These are phyloP conservation scores for Trichoderma sp. DNA, from an alignment of 2,329 filamentous ascomycete genomes.

Conservation along the genomic window DNA sequence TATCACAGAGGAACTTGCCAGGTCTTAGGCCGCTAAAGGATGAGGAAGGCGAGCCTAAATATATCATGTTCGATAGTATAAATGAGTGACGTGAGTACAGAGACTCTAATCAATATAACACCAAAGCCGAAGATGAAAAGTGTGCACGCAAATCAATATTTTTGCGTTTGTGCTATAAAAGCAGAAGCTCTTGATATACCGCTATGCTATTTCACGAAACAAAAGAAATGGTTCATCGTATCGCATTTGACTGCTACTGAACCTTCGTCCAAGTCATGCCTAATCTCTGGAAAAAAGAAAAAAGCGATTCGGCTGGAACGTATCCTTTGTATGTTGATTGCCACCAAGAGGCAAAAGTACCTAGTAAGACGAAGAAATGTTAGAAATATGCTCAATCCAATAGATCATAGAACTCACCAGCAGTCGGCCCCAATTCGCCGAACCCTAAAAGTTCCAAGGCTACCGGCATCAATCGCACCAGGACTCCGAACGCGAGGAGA, in stretches of 20 bases:
- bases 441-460: conserved; percentile 1
- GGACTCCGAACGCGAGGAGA: background rate
- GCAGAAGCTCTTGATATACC: background rate
- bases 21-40: no score
- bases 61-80: background rate
- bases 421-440: background rate
- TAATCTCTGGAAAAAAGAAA: background rate
- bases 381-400: background rate
- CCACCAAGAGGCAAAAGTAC: background rate
- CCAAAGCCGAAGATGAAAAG: background rate
- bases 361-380: background rate
- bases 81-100: background rate
- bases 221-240: background rate
- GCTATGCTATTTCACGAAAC: background rate
- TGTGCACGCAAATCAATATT: background rate
- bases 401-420: background rate
- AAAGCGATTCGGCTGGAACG: background rate
- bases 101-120: background rate
- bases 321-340: background rate
- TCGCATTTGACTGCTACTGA: background rate
- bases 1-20: no score
- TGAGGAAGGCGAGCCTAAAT: no score
- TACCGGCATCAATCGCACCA: background rate
- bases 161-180: background rate
- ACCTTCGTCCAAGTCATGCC: background rate